A percentile compares a stretch with the other conserved stretches of the same genome.
Evolutionary conservation across 257 asterid genomes (phyloP).

Genomic region (Petunia secreta): DNA sequence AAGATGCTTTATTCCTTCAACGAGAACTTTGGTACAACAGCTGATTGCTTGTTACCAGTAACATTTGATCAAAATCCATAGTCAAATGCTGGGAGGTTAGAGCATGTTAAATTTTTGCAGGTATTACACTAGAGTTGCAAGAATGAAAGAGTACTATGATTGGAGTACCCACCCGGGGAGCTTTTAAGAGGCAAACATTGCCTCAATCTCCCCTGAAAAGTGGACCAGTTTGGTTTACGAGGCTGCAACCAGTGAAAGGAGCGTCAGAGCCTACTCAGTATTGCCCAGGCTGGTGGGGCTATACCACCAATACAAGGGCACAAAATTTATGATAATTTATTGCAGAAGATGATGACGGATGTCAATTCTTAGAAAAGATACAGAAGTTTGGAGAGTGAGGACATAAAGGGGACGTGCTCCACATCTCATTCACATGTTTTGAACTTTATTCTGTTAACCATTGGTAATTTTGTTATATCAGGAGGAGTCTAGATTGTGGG

Average conservation of each 20-base stretch:
- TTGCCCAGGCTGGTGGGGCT: not conserved
- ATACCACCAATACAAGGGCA: not conserved
- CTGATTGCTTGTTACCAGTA: not conserved
- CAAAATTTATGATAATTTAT: not conserved
- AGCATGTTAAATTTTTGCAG: conserved; percentile 8
- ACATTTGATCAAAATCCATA: not conserved
- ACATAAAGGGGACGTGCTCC: not conserved
- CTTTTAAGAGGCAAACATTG: not conserved
- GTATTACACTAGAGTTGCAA: not conserved
- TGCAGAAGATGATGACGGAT: not conserved
- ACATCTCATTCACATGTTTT: not conserved
- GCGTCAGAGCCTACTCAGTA: not conserved
- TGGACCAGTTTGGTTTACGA: not conserved
- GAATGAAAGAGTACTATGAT: conserved; percentile 2
- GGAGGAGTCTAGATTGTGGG: not conserved
- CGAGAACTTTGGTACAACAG: not conserved
- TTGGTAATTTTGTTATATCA: not conserved
- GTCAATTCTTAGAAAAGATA: not conserved
- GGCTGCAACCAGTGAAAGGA: not conserved
- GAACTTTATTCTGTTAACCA: not conserved
- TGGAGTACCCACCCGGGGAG: not conserved
- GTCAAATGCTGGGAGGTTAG: not conserved
- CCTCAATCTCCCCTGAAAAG: not conserved
- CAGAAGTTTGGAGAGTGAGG: not conserved
- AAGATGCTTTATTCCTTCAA: not conserved